Evolutionary conservation across 805 yeast species (phyloP).

Genomic region (Candida rishiriensis): DNA sequence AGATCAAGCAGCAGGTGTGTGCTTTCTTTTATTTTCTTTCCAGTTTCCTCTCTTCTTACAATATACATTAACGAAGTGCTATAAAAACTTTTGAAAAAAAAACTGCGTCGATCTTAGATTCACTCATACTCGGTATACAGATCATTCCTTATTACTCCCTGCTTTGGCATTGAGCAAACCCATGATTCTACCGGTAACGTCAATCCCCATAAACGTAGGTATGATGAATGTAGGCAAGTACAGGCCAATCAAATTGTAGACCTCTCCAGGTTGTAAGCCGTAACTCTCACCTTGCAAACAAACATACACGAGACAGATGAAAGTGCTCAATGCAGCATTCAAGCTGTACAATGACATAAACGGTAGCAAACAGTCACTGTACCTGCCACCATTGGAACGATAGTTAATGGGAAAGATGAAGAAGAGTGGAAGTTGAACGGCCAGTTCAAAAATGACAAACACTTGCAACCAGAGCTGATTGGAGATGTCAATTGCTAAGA

Average conservation of each 20-base stretch:
- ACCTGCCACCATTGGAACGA: conserved; percentile 10
- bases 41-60: not conserved
- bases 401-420: conserved; percentile 36
- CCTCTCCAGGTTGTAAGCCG: conserved; percentile 36
- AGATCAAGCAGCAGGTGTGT: not conserved
- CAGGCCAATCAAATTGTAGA: conserved; percentile 41
- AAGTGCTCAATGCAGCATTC: conserved; percentile 78
- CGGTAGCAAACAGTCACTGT: conserved; percentile 20
- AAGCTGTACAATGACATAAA: conserved; percentile 63
- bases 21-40: not conserved
- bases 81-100: too few species aligned
- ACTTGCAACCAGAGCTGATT: conserved; percentile 56
- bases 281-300: conserved; percentile 29
- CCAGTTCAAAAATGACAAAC: conserved; percentile 68
- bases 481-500: conserved; percentile 44
- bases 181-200: conserved; percentile 28
- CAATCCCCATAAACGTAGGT: conserved; percentile 54
- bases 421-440: conserved; percentile 80
- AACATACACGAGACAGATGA: conserved; percentile 61
- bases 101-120: too few species aligned
- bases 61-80: too few species aligned
- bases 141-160: conserved; percentile 1
- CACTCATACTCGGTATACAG: too few species aligned
- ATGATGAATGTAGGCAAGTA: conserved; percentile 71
- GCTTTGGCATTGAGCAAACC: conserved; percentile 1